phyloP scores from a whole-genome alignment of 2,329 filamentous ascomycete species.

The Hymenoscyphus linearis region DNA sequence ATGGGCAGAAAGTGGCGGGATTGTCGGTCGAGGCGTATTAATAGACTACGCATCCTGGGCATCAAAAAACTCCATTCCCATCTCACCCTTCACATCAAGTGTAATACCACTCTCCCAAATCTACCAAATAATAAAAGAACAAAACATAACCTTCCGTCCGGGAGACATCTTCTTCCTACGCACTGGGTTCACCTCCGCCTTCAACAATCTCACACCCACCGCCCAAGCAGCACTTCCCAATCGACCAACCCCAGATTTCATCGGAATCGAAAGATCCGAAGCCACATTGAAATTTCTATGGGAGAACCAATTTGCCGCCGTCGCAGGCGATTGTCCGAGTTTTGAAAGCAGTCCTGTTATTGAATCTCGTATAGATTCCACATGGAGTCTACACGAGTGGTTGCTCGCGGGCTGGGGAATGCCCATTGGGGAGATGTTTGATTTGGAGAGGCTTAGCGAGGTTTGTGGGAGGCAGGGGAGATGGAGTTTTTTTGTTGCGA shows the following conservation, averaged over 20 bases:
- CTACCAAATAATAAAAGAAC: constrained; percentile 17
- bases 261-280: constrained; percentile 35
- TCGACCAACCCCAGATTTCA: constrained; percentile 10
- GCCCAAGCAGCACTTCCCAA: constrained; percentile 21
- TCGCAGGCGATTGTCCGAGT: constrained; percentile 39
- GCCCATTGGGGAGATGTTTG: constrained; percentile 46
- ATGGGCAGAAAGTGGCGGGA: constrained; percentile 45
- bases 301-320: constrained; percentile 41
- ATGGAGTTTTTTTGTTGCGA: constrained; percentile 59
- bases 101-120: constrained; percentile 10
- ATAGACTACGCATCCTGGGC: constrained; percentile 43
- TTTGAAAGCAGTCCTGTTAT: constrained; percentile 38
- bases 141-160: constrained; percentile 32
- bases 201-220: constrained; percentile 22
- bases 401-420: constrained; percentile 46
- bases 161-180: constrained; percentile 39
- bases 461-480: constrained; percentile 47
- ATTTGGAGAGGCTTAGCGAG: constrained; percentile 39
- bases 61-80: constrained; percentile 36
- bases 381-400: constrained; percentile 34
- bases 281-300: constrained; percentile 41
- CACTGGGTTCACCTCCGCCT: constrained; percentile 33
- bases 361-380: constrained; percentile 20
- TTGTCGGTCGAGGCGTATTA: constrained; percentile 41
- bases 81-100: constrained; percentile 33